phyloP scores from a whole-genome alignment of 805 yeast species.

The Ascoidea rubescens region DNA sequence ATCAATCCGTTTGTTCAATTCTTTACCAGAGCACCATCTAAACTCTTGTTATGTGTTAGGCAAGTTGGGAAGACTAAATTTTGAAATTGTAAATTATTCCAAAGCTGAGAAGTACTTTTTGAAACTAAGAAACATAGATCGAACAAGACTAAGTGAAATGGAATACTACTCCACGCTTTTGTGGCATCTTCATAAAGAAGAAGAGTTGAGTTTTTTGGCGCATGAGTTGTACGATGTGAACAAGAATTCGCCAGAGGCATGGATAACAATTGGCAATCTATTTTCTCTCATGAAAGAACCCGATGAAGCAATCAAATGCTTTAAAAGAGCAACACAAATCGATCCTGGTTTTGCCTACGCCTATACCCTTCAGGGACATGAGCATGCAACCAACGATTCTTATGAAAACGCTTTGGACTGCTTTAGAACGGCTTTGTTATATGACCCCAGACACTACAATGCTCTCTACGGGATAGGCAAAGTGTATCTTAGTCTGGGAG shows the following conservation, averaged over 20 bases:
- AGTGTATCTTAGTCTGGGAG: conserved; percentile 81
- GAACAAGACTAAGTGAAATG: conserved; percentile 80
- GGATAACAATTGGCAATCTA: conserved; percentile 87
- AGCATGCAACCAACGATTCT: conserved; percentile 74
- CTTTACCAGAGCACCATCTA: conserved; percentile 48
- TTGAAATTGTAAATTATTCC: conserved; percentile 76
- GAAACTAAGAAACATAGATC: conserved; percentile 51
- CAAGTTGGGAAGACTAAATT: conserved; percentile 67
- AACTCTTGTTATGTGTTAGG: conserved; percentile 79
- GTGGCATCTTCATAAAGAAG: conserved; percentile 84
- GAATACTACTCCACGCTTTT: conserved; percentile 79
- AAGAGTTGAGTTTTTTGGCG: conserved; percentile 67
- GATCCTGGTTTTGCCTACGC: conserved; percentile 73
- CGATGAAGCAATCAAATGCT: conserved; percentile 80
- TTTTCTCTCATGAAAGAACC: conserved; percentile 75
- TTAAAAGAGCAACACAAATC: conserved; percentile 59
- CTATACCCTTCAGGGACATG: conserved; percentile 89
- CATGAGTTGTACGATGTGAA: conserved; percentile 67
- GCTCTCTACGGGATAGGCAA: conserved; percentile 94
- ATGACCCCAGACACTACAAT: conserved; percentile 77
- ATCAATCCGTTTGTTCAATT: conserved; percentile 56
- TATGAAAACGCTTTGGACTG: conserved; percentile 78
- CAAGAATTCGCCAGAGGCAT: conserved; percentile 61
- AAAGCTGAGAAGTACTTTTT: conserved; percentile 54
- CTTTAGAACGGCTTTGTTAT: conserved; percentile 62